Conservation (phyloP, 192 early-diverging fungal species). For the Pilobolus umbonatus region DNA sequence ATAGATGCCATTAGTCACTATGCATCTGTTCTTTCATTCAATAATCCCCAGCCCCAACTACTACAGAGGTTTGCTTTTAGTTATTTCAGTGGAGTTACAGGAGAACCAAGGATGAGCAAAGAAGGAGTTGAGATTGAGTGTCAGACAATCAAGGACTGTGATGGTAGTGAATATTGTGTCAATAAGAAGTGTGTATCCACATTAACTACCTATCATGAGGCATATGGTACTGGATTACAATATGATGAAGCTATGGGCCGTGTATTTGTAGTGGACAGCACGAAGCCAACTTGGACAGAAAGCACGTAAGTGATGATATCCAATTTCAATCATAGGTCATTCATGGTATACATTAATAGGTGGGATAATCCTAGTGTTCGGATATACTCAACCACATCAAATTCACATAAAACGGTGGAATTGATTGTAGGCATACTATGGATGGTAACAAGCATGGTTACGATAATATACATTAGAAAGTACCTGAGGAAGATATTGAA, state of each 20-base stretch:
- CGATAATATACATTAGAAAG: slow-evolving; percentile 26
- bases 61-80: slow-evolving; percentile 45
- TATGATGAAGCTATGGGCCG: slow-evolving; percentile 29
- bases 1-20: slow-evolving; percentile 40
- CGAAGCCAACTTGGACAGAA: slow-evolving; percentile 45
- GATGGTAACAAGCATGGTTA: slow-evolving; percentile 24
- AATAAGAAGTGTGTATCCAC: slow-evolving; percentile 37
- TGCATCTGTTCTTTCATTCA: slow-evolving; percentile 38
- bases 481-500: slow-evolving; percentile 35
- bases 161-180: slow-evolving; percentile 39
- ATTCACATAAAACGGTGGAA: slow-evolving; percentile 34
- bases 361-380: slow-evolving; percentile 43
- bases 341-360: slow-evolving; percentile 15
- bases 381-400: slow-evolving; percentile 39
- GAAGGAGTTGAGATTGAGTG: not conserved
- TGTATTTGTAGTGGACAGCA: slow-evolving; percentile 36
- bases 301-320: slow-evolving; percentile 44
- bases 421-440: slow-evolving; percentile 39
- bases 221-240: slow-evolving; percentile 45
- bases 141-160: slow-evolving; percentile 23
- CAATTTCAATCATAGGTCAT: not conserved
- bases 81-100: slow-evolving; percentile 40
- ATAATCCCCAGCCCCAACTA: slow-evolving; percentile 28
- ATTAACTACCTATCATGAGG: slow-evolving; percentile 50
- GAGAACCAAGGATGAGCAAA: slow-evolving; percentile 8